Base-by-base conservation (phyloP, 2,329 filamentous ascomycete species). In the Pestalotiopsis sp. region DNA sequence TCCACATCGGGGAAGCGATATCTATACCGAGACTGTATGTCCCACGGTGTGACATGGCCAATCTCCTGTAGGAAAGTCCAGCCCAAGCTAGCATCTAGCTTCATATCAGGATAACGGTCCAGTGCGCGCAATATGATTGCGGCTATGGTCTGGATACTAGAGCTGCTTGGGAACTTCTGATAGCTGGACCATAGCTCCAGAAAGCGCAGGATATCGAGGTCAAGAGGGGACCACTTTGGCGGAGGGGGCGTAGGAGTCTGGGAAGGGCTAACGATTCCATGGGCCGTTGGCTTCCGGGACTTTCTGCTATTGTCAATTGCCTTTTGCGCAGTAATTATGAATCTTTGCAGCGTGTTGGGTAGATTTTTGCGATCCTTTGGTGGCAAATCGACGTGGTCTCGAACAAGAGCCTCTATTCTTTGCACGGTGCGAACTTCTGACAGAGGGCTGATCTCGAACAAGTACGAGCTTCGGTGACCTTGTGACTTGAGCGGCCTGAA, bases 1-100 rank as follows among this genome's bases (percentile, higher is more conserved):
- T 78, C 75, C 20, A 85, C 80, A 23, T 78, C 82, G 0, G 88
- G 88, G 27, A 91, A 83, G 20, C 87, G 83, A 61, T 87, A 78
- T 39, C 86, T 86, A 77, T 92, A 93, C 3, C 91, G 84, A 3
- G 87, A 83, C 3, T 86, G 86, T 62, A 93, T 88, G 73, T 94
- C 91, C 86, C 91, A 93, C 0, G 92, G 91, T 7, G 87, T 81
- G 57, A 94, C 85, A 66, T 90, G 88, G 12, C 92, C 92, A 56
- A 95, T 84, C 77, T 96, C 93, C 74, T 95, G 92, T 38, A 96
- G 80, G 71, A 95, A 93, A 1, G 88, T 85, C 84, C 88, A 90
- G 45, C 86, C 86, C 4, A 84, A 82, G 56, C 77, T 76, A 14
- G 81, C 77, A 27, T 84, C 82, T 49, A 89, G 80, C 64, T 79